phyloP scores from a whole-genome alignment of 257 asterid genomes.

The Nicotiana benthamiana region DNA sequence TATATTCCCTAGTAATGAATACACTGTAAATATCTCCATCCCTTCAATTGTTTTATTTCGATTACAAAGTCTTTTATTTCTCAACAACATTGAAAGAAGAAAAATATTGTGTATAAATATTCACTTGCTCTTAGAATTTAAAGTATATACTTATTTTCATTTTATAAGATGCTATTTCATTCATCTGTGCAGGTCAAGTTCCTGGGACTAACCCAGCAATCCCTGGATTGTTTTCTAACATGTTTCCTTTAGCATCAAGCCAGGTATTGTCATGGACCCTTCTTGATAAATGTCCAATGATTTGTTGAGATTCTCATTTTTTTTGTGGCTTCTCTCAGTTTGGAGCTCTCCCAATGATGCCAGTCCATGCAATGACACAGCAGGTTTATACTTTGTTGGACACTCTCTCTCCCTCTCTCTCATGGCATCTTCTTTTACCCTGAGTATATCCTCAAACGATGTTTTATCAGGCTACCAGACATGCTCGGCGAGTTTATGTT shows the following conservation, averaged over 20 bases:
- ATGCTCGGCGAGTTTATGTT: constrained; percentile 95
- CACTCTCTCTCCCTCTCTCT: neutral
- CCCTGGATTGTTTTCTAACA: constrained; percentile 77
- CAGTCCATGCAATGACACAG: constrained; percentile 96
- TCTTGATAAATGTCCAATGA: neutral
- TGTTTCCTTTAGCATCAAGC: constrained; percentile 64
- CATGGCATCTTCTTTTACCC: neutral
- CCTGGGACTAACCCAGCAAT: constrained; percentile 57
- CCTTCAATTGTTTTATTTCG: neutral
- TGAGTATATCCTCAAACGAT: constrained; percentile 1
- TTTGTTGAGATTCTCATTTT: constrained; percentile 7
- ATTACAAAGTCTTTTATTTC: neutral
- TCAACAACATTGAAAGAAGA: neutral
- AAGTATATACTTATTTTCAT: neutral
- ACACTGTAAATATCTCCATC: constrained; percentile 2
- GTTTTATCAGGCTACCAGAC: constrained; percentile 78
- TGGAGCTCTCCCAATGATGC: constrained; percentile 66
- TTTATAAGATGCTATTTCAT: constrained; percentile 19
- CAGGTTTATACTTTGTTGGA: constrained; percentile 45
- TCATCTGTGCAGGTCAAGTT: constrained; percentile 63
- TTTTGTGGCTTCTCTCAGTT: constrained; percentile 38
- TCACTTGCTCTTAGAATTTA: neutral
- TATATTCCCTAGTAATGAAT: constrained; percentile 17
- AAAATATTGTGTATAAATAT: neutral
- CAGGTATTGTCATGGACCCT: constrained; percentile 40